Base-by-base conservation (phyloP, 805 yeast genomes). In the Pichia rugopelliculosa region DNA sequence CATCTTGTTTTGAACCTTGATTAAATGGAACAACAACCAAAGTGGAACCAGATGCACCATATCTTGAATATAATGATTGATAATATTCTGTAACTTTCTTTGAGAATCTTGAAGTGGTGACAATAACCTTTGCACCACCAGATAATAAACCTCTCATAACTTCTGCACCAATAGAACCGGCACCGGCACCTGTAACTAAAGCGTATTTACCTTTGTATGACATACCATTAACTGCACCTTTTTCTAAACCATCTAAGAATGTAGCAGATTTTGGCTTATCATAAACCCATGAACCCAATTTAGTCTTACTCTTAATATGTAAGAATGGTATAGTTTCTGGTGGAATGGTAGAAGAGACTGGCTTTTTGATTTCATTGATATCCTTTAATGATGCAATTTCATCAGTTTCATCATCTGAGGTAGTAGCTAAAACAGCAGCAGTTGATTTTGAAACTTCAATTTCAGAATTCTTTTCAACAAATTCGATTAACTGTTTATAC, bases 131-230 rank as follows among this genome's bases (percentile, higher is more conserved):
- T 42, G 99, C 98, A 75, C 99, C 99, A 72, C 99, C 99, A 62
- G 91, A 82, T 48, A 93, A 75, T 64, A 93, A 75, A 56, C 99
- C 99, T 73, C 87, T 95, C 65, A 93, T 76, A 57, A 93, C 79
- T 70, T 93, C 96, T 52, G 96, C 96, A 73, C 98, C 99, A 63
- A 93, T 93, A 44, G 99, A 93, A 47, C 98, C 99, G 42, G 87
- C 90, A 75, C 99, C 99, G 44, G 98, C 98, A 76, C 99, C 99
- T 42, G 99, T 93, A 56, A 93, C 75, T 61, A 93, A 78, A 45
- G 90, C 96, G 57, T 82, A 82, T 70, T 89, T 93, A 66, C 81
- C 87, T 66, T 83, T 81, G 75, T 82, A 93, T 36, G 96, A 79
- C 48, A 89, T 77, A 73, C 99, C 99, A 59, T 90, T 93, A 55